Base-by-base conservation (phyloP, 148 eudicot species). In the Nyssa sinensis region DNA sequence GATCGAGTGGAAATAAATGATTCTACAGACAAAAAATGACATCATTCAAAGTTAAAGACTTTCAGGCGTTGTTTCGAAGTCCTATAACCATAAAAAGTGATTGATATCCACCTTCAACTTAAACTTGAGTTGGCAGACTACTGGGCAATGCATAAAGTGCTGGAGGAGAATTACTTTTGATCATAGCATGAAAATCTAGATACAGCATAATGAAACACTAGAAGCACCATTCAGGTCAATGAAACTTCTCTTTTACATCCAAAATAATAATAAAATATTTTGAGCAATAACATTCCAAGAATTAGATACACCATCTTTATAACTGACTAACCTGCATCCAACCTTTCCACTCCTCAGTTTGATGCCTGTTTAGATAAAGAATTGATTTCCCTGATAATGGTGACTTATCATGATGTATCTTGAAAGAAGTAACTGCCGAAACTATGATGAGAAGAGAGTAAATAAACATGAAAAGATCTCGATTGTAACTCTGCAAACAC, bases 331-430 rank as follows among this genome's bases (percentile, higher is more conserved):
- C 98, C 98, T 94, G 98, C 98, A 94, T 94, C 98, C 98, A 94
- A 53, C 98, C 98, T 86, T 86, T 94, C 98, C 98, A 94, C 80
- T 94, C 98, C 80, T 94, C 97, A 73, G 98, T 94, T 88, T 94
- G 98, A 80, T 92, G 98, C 86, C 98, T 81, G 72, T 94, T 94
- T 64, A 94, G 78, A 75, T 94, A 94, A 58, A 90, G 87, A 62
- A 92, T 89, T 35, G 92, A 75, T 77, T 84, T 94, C 74, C 92
- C 98, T 7, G 98, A 84, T 69, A 90, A 77, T 63, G 93, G 83
- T 57, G 98, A 87, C 82, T 81, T 94, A 76, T 94, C 97, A 66
- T 88, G 84, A 77, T 94, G 98, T 69, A 79, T 92, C 82, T 86
- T 92, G 82, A 90, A 88, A 58, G 97, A 92, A 65, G 98, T 90